Percentiles rank a stretch among this genome's conserved stretches.
phyloP scores from a whole-genome alignment of 352 stramenopile genomes.

The Globisporangium parvum region DNA sequence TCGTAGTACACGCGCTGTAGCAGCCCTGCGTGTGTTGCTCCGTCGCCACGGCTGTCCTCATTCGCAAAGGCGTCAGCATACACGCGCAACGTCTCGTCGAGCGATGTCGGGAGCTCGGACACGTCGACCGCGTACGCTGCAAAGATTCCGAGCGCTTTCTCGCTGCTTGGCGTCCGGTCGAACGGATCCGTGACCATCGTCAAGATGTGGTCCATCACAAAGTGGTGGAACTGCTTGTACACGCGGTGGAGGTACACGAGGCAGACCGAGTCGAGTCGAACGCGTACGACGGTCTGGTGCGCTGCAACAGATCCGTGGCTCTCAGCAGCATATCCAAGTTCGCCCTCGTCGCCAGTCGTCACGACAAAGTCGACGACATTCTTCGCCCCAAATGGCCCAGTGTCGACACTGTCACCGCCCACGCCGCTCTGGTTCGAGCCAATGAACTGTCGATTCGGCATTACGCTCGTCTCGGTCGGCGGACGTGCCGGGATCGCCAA shows the following conservation, averaged over 20 bases:
- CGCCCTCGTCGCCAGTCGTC: conserved; percentile 1
- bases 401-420: conserved; percentile 25
- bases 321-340: conserved; percentile 5
- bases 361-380: conserved; percentile 70
- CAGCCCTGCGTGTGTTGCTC: neutral
- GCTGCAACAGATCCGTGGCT: conserved; percentile 6
- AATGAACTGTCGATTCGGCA: conserved; percentile 69
- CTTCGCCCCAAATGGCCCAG: conserved; percentile 43
- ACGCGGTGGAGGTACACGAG: conserved; percentile 81
- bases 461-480: conserved; percentile 18
- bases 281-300: conserved; percentile 22
- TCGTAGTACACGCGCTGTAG: conserved; percentile 35
- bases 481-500: conserved; percentile 38
- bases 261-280: conserved; percentile 75
- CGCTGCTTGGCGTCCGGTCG: conserved; percentile 19
- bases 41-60: conserved; percentile 11
- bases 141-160: conserved; percentile 27
- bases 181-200: conserved; percentile 22
- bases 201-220: conserved; percentile 52
- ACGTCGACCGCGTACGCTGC: conserved; percentile 29
- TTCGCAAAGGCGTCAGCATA: conserved; percentile 24
- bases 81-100: conserved; percentile 29
- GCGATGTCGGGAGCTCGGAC: conserved; percentile 26
- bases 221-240: conserved; percentile 85
- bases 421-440: conserved; percentile 53